Evolutionary conservation across 2,329 filamentous ascomycete genomes (phyloP), one percentile per base, ranked within the genome.

Genomic region (Diaporthe citri): DNA sequence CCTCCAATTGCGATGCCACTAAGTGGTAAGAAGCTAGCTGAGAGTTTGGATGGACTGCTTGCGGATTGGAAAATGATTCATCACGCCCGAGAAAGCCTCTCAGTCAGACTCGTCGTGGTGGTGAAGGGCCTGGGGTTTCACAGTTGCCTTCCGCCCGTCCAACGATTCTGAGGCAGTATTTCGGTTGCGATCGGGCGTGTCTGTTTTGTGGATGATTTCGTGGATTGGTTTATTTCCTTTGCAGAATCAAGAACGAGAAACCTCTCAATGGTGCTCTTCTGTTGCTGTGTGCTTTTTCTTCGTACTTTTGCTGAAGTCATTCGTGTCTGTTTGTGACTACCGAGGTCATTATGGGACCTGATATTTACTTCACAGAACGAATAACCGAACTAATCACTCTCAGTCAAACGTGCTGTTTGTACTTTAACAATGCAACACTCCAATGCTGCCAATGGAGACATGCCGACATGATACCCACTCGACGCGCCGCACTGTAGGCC

Each of bases 61-160:
- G 10, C 22, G 64, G 41, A 71, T 41, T 51, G 55, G 5, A 34
- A 75, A 76, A n/a, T 57, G 48, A 22, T 9, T 36, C 12, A 67
- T 2, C 69, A 56, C 15, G 17, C 43, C 56, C 25, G 28, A 48
- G 31, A 74, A 43, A 22, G 55, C 57, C 48, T 71, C n/a, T 51
- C 59, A 20, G 13, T 28, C 36, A 3, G 51, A 51, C 13, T 25
- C 39, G 3, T 43, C 1, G 34, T 31, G 62, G 36, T 70, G 62
- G 4, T 39, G 46, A 12, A 70, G 48, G 15, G 62, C 64, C 41
- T 51, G 62, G 51, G 43, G 59, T 39, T 51, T 51, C n/a, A 51
- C 48, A 15, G 25, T 48, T 55, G 56, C 34, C 9, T 43, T 28
- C 2, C 31, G 8, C 39, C 31, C 31, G 20, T 56, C 51, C 13